Evolutionary conservation across 179 eudicot species (phyloP), one percentile per base, ranked within the genome.

Genomic region (Gypsophila paniculata): DNA sequence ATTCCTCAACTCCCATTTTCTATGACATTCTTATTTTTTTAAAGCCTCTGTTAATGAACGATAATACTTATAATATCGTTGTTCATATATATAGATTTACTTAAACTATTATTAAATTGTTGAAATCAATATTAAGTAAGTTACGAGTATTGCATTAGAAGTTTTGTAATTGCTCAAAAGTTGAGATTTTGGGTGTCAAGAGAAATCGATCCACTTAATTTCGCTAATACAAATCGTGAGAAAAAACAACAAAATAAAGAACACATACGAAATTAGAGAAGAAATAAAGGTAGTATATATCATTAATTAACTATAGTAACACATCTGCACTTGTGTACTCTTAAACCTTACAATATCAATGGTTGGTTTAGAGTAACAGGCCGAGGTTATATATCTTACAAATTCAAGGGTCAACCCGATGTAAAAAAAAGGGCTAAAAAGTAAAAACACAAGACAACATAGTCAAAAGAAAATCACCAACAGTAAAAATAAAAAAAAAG

Each of bases 371-470:
- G 77, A 83, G 86, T 68, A 71, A 75, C 84, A 78, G 69, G 85
- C 85, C 65, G 81, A 81, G 86, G 85, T 79, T 84, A 84, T 78
- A 71, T 1, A 29, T 29, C n/a, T n/a, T 29, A 29, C 34, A 29
- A 63, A 54, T 55, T 36, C 54, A 48, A 49, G 65, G 71, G 67
- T 68, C 74, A 73, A 42, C 69, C 68, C 54, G 67, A 67, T 58
- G n/a, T 14, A 34, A 55, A 17, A 57, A 29, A 46, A 68, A 71
- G 52, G 21, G n/a, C 34, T 19, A 65, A 65, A 48, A 38, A 48
- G 18, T 19, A 65, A 65, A 48, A 38, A 48, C 21, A 12, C 14
- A 67, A 26, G 63, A 75, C 61, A 71, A 74, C 36, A 6, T 44
- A 73, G 73, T 73, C 53, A 74, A 78, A 73, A 74, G 61, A 74